Percentiles rank a stretch among this genome's conserved stretches.
Conservation (phyloP, 176 grass and related monocot species). For the Paspalum vaginatum region DNA sequence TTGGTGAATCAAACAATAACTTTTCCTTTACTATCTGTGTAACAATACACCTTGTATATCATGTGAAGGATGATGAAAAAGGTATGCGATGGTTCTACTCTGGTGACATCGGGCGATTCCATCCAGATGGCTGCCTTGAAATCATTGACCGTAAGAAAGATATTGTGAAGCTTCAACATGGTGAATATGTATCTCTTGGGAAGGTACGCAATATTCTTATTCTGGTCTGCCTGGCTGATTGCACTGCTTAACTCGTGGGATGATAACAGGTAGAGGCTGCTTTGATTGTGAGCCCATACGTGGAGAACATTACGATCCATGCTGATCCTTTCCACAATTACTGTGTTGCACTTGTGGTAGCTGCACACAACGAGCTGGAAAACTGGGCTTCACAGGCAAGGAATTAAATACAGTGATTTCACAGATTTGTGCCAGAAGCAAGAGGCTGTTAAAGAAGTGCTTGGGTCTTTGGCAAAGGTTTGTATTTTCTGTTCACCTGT, state of each 20-base stretch:
- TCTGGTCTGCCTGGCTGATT: constrained; percentile 32
- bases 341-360: constrained; percentile 83
- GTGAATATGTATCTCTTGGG: constrained; percentile 96
- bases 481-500: constrained; percentile 36
- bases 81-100: constrained; percentile 92
- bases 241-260: constrained; percentile 31
- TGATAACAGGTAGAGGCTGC: constrained; percentile 80
- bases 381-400: constrained; percentile 66
- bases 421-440: constrained; percentile 78
- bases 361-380: constrained; percentile 63
- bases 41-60: constrained; percentile 12
- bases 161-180: constrained; percentile 97
- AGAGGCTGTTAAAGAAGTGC: constrained; percentile 86
- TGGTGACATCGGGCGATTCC: constrained; percentile 86
- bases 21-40: constrained; percentile 23
- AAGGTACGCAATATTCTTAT: constrained; percentile 59
- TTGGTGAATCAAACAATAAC: not conserved
- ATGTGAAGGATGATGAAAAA: constrained; percentile 76
- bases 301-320: constrained; percentile 91
- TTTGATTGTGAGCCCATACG: constrained; percentile 73
- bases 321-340: constrained; percentile 86
- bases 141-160: constrained; percentile 98
- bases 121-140: constrained; percentile 95
- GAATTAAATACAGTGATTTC: constrained; percentile 58
- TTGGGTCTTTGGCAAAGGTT: constrained; percentile 73